Base-by-base conservation (phyloP, 768 basidiomycete species). In the Mycena pura region DNA sequence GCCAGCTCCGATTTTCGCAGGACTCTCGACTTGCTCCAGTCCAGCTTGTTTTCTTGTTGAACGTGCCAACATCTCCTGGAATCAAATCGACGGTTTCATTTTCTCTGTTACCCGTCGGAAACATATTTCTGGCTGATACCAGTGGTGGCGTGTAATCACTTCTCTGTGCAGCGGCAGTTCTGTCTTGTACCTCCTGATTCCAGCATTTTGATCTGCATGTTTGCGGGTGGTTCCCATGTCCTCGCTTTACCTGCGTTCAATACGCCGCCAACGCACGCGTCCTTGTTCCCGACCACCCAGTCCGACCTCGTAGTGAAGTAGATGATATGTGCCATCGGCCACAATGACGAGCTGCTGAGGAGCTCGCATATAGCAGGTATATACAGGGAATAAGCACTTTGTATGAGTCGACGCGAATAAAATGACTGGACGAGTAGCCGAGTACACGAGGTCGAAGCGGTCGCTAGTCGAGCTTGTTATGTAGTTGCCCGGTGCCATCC, bases 251-350 rank as follows among this genome's bases (percentile, higher is more conserved):
- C 29, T 43, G 40, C 57, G 50, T 50, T 47, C 15, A 39, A 43
- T 43, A 21, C 45, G 22, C 8, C 25, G 32, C n/a, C 38, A 31
- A 22, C 21, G 34, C 45, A 48, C 46, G 29, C 52, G n/a, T 34
- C 50, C 27, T 38, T 38, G 34, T 36, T 29, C 28, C 7, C 50
- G 50, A 21, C 50, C 38, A 24, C 43, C 19, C 4, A 19, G 5
- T 17, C 8, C 22, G 17, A 44, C 48, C 48, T 50, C 31, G 57
- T 39, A 19, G 17, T 13, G 34, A 13, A 24, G n/a, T 38, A 45
- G 32, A 54, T 48, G 57, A 53, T 56, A 50, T 54, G 41, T 44
- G 57, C 47, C 44, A 31, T 48, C 40, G 46, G 38, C 54, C 60
- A 53, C 43, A 34, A 54, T 60, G 58, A 50, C 52, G 58, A 55